These are phyloP conservation scores for Bolboschoenoplectus hybrid DNA, from an alignment of 202 grass and related monocot genomes.

Conservation along the genomic window DNA sequence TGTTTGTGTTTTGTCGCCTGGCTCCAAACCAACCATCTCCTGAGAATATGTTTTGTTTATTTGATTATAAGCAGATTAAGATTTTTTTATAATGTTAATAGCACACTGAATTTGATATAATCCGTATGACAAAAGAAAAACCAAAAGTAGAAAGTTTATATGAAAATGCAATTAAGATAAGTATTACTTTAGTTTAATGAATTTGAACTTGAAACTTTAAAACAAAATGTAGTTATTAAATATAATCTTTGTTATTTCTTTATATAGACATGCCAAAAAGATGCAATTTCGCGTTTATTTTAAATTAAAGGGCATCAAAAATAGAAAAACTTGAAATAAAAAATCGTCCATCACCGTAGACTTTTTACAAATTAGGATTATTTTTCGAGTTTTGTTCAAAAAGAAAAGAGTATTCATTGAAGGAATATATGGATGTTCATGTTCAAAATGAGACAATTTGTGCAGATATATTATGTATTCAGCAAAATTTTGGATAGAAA, in stretches of 20 bases:
- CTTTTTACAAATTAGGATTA: background rate
- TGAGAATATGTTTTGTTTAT: background rate
- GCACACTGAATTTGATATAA: background rate
- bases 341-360: background rate
- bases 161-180: background rate
- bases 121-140: background rate
- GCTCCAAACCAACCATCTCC: background rate
- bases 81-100: background rate
- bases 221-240: background rate
- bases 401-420: too few species aligned
- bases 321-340: background rate
- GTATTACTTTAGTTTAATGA: background rate
- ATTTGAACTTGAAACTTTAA: background rate
- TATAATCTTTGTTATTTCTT: background rate
- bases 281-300: background rate
- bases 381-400: too few species aligned
- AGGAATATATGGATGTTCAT: too few species aligned
- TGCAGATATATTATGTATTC: background rate
- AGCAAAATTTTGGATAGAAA: background rate
- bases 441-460: too few species aligned
- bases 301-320: background rate
- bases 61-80: slow-evolving; percentile 6
- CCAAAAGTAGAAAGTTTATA: background rate
- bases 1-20: background rate
- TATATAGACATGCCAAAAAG: background rate